A percentile compares a stretch with the other conserved stretches of the same genome.
phyloP scores from a whole-genome alignment of 2,329 filamentous ascomycete species.

The Colletotrichum ledebouriae region DNA sequence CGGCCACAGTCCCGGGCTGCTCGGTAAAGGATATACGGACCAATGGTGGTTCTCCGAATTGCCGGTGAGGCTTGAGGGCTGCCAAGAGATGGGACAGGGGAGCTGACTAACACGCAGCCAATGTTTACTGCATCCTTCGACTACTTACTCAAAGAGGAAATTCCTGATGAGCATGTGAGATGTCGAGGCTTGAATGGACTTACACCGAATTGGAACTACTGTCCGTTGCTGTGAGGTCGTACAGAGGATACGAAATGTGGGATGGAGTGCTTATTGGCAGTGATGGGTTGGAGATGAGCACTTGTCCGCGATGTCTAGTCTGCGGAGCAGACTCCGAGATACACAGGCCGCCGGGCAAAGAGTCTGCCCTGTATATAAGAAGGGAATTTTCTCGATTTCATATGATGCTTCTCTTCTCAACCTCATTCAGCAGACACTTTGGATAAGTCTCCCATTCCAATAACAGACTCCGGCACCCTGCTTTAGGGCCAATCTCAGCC shows the following conservation, averaged over 20 bases:
- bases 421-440: conserved; percentile 39
- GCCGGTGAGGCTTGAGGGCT: conserved; percentile 1
- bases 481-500: conserved; percentile 1
- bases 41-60: conserved; percentile 12
- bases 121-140: conserved; percentile 13
- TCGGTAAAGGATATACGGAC: conserved; percentile 10
- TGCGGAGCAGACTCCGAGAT: conserved; percentile 17
- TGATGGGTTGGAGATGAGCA: background rate
- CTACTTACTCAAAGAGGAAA: conserved; percentile 9
- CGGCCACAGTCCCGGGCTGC: background rate
- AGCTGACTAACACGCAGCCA: conserved; percentile 29
- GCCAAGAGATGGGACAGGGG: conserved; percentile 12
- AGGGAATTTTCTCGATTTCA: background rate
- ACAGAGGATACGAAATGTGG: background rate
- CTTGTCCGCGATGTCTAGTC: background rate
- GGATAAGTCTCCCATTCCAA: conserved; percentile 20
- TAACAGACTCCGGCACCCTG: conserved; percentile 15
- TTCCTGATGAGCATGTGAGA: background rate
- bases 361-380: conserved; percentile 29
- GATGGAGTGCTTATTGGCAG: background rate
- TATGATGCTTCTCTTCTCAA: background rate
- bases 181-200: background rate
- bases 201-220: background rate
- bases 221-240: background rate
- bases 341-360: no score